Percentiles rank a stretch among this genome's conserved stretches.
Evolutionary conservation across 768 basidiomycete species (phyloP).

Genomic region (Boletus rubropictus): DNA sequence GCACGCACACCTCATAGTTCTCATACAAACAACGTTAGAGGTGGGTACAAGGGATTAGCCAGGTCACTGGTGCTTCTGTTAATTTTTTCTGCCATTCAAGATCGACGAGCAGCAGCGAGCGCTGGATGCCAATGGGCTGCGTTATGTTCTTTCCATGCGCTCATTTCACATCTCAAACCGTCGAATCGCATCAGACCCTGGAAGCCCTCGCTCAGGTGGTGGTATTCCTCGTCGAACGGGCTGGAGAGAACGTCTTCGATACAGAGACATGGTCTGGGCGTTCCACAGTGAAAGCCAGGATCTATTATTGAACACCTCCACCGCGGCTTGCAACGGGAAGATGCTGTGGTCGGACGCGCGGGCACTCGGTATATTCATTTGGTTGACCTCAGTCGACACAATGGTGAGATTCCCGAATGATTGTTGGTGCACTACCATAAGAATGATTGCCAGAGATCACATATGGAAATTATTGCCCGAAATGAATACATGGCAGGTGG

Average conservation of each 20-base stretch:
- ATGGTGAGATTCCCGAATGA: constrained; percentile 49
- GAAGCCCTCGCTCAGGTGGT: constrained; percentile 41
- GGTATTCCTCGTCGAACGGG: constrained; percentile 43
- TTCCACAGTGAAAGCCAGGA: constrained; percentile 94
- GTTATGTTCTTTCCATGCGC: constrained; percentile 89
- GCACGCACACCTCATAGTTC: constrained; percentile 73
- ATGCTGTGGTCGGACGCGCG: constrained; percentile 89
- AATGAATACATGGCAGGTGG: constrained; percentile 91
- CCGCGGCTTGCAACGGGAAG: constrained; percentile 70
- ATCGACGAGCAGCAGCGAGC: constrained; percentile 88
- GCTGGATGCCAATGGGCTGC: constrained; percentile 85
- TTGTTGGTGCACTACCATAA: background rate
- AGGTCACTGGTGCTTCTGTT: background rate
- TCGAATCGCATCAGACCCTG: constrained; percentile 45
- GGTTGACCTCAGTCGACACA: constrained; percentile 74
- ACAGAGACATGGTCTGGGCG: constrained; percentile 95
- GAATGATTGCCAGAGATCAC: constrained; percentile 50
- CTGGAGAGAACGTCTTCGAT: constrained; percentile 73
- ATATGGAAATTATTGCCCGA: constrained; percentile 84
- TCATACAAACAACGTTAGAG: constrained; percentile 85
- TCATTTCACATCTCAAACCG: constrained; percentile 83
- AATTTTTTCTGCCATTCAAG: constrained; percentile 36
- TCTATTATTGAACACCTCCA: constrained; percentile 65
- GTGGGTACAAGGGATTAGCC: constrained; percentile 35
- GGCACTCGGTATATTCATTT: constrained; percentile 80